A percentile compares a stretch with the other conserved stretches of the same genome.
Evolutionary conservation across 164 flowering plant genomes (phyloP).

Genomic region (Macadamia tetraphylla): DNA sequence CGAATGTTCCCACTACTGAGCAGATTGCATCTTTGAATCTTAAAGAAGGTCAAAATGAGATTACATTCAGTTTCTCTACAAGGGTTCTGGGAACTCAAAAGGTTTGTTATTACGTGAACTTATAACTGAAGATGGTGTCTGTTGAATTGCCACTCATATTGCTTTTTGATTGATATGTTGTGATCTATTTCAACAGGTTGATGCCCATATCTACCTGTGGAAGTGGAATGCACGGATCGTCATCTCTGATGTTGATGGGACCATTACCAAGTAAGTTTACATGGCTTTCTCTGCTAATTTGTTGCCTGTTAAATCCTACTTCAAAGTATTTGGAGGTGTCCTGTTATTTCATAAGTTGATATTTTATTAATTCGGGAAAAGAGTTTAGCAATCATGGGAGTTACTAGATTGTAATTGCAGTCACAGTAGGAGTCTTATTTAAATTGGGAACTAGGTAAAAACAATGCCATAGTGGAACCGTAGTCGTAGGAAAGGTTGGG

Average conservation of each 20-base stretch:
- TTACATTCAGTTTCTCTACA: conserved; percentile 79
- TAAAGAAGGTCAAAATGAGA: conserved; percentile 84
- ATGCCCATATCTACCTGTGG: conserved; percentile 96
- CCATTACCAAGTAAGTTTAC: conserved; percentile 75
- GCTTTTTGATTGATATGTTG: not conserved
- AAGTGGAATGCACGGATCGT: conserved; percentile 91
- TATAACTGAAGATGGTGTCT: conserved; percentile 4
- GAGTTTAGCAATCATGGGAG: too few species aligned
- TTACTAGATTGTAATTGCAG: too few species aligned
- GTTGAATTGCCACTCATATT: not conserved
- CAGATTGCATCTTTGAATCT: conserved; percentile 93
- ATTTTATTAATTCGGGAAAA: too few species aligned
- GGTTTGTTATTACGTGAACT: conserved; percentile 31
- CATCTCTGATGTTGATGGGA: conserved; percentile 98
- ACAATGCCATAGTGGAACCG: too few species aligned
- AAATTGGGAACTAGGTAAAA: too few species aligned
- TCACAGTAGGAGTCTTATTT: too few species aligned
- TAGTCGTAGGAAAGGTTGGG: too few species aligned
- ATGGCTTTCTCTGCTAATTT: not conserved
- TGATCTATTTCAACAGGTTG: conserved; percentile 57
- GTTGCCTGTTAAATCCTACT: not conserved
- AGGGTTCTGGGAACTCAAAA: conserved; percentile 83
- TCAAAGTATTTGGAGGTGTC: too few species aligned
- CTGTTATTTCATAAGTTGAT: too few species aligned
- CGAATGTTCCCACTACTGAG: conserved; percentile 75